Base-by-base conservation (phyloP, 257 asterid species). In the Fraxinus pennsylvanica region DNA sequence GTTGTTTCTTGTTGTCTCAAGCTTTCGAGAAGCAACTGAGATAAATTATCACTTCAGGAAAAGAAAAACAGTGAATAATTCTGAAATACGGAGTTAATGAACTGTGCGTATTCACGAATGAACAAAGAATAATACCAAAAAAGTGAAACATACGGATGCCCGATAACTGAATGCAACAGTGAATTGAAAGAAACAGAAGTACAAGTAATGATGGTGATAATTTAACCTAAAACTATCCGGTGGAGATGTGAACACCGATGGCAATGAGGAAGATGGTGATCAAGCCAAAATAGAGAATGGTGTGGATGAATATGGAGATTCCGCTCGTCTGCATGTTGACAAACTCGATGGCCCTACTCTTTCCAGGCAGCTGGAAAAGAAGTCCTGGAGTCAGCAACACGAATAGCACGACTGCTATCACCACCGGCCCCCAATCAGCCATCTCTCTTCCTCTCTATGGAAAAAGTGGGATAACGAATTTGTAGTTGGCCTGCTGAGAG, bases 401-500 rank as follows among this genome's bases (percentile, higher is more conserved):
- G 39, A 88, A 88, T 4, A 88, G 59, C 73, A 86, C 81, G 30
- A 86, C 89, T 17, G 86, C 85, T 43, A 88, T 38, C 25, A 88
- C 67, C 29, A 88, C 82, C 35, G 90, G 90, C 32, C 90, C 92
- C 78, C 85, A 81, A 79, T 88, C 92, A 5, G 85, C 90, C 88
- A 86, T 86, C 39, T 67, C 72, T 69, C 71, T 47, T 4, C 36
- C 17, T 10, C 19, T 19, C 13, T 71, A 75, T 57, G 41, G 35
- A 10, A 52, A 65, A 14, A 57, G 4, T 22, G 68, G 32, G 17
- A 61, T 22, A 12, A 25, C 10, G 15, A 63, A 27, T 63, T 63
- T 63, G 69, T 63, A 63, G 69, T 25, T 9, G 35, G 69, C 8
- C 69, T 63, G 33, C 19, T 25, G 17, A 63, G 33, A 25, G 22